Evolutionary conservation across 768 basidiomycete species (phyloP).

Genomic region (Lactarius evosmus): DNA sequence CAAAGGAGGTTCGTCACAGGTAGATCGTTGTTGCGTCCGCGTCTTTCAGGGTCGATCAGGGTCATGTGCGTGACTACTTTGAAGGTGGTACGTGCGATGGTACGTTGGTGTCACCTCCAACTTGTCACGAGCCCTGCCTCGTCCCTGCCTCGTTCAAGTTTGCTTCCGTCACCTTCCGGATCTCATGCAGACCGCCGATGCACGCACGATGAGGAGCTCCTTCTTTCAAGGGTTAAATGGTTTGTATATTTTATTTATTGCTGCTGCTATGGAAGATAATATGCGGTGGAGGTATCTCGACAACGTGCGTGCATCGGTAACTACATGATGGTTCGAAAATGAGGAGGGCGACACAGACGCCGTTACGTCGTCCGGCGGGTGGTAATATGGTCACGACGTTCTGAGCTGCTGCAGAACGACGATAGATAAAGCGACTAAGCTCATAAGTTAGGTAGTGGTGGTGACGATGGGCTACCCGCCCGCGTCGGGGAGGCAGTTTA

Average conservation of each 20-base stretch:
- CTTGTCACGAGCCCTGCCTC: not conserved
- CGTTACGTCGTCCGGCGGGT: not conserved
- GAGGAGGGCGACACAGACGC: not conserved
- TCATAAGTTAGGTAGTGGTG: constrained; percentile 18
- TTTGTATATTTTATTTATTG: constrained; percentile 12
- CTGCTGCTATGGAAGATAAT: constrained; percentile 19
- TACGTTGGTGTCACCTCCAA: not conserved
- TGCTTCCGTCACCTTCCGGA: not conserved
- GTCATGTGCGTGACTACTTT: not conserved
- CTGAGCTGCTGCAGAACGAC: not conserved
- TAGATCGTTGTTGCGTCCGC: not conserved
- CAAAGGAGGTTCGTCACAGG: not conserved
- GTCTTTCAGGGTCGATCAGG: not conserved
- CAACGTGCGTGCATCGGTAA: constrained; percentile 7
- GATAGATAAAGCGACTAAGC: constrained; percentile 20
- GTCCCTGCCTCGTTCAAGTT: constrained; percentile 1
- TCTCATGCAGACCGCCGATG: not conserved
- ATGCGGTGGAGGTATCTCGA: constrained; percentile 21
- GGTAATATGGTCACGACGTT: not conserved
- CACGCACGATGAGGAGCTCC: too few species aligned
- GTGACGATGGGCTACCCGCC: not conserved
- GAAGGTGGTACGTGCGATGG: not conserved
- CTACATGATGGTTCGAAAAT: not conserved
- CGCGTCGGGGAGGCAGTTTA: not conserved
- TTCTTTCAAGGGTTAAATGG: not conserved